Conservation (phyloP, 768 basidiomycete species). For the Lactarius akahatsu region DNA sequence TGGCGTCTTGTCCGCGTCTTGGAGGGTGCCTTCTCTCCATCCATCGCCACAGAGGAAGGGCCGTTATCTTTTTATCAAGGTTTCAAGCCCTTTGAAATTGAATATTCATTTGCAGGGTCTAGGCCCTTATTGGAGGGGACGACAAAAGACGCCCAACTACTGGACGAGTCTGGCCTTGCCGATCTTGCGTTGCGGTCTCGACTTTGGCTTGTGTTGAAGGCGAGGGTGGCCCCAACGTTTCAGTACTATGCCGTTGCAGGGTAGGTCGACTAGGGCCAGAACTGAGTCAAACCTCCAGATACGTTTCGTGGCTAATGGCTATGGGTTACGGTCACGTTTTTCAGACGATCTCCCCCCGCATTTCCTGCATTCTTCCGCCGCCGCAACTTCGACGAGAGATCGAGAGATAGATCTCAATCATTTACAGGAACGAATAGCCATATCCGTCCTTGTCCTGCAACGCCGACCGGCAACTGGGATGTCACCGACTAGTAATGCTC, state of each 20-base stretch:
- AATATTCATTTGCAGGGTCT: conserved; percentile 12
- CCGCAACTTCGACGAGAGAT: conserved; percentile 13
- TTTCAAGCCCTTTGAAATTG: conserved; percentile 1
- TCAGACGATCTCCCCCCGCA: conserved; percentile 23
- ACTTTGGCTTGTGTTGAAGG: neutral
- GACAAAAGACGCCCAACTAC: neutral
- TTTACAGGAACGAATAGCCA: neutral
- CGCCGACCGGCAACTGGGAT: neutral
- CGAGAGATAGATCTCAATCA: conserved; percentile 14
- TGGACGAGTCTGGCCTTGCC: conserved; percentile 1
- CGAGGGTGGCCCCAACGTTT: neutral
- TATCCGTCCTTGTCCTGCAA: conserved; percentile 3
- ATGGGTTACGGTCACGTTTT: conserved; percentile 10
- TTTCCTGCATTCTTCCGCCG: conserved; percentile 1
- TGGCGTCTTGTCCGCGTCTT: neutral
- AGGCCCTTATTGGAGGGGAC: conserved; percentile 1
- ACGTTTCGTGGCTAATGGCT: conserved; percentile 14
- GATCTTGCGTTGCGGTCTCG: conserved; percentile 16
- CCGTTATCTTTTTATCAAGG: conserved; percentile 4
- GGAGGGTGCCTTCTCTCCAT: conserved; percentile 2
- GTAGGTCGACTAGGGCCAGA: conserved; percentile 12
- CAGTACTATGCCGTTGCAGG: neutral
- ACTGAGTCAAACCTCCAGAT: neutral
- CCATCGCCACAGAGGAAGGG: neutral
- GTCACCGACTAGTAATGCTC: neutral